Base-by-base conservation (phyloP, 257 asterid genomes). In the Ophiorrhiza pumila region DNA sequence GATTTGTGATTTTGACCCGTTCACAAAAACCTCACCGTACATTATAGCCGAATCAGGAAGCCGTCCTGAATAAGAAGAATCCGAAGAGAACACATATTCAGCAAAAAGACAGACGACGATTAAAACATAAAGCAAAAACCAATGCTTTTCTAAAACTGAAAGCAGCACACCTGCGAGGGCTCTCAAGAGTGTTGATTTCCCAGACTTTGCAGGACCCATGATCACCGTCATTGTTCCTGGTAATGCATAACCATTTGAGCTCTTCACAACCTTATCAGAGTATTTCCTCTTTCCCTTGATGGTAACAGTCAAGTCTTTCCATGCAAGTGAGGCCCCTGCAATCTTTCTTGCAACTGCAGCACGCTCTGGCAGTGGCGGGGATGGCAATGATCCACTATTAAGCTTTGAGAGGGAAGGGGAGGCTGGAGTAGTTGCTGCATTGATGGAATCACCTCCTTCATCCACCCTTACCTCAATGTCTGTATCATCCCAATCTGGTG, bases 141-240 rank as follows among this genome's bases (percentile, higher is more conserved):
- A 56, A 63, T 15, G 34, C 41, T 68, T 35, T 64, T 69, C 7
- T 31, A 60, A 49, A 67, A 72, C 32, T 65, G 46, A 76, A 75
- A 42, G 45, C 70, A 73, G 71, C 76, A 65, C 76, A 92, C 99
- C 99, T 79, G 99, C 87, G 62, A 95, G 97, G 76, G 99, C 90
- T 82, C 96, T 87, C 78, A 95, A 85, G 71, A 95, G 95, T 1
- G 99, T 92, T n/a, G 99, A 95, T 86, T 95, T 95, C 63, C 99
- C 99, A 0, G 99, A 92, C 80, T 90, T 95, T 45, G 99, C 97
- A 20, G 99, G 99, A 61, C 98, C 99, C 99, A 95, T 95, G 43
- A 92, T 92, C 23, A 95, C 99, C 0, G 99, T 95, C 95, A 95
- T 95, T n/a, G 98, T 92, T 39, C 99, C 99, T 0, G 97, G 98